Evolutionary conservation across 345 rosid species (phyloP).

Genomic region (rapeseed (Brassica napus)): DNA sequence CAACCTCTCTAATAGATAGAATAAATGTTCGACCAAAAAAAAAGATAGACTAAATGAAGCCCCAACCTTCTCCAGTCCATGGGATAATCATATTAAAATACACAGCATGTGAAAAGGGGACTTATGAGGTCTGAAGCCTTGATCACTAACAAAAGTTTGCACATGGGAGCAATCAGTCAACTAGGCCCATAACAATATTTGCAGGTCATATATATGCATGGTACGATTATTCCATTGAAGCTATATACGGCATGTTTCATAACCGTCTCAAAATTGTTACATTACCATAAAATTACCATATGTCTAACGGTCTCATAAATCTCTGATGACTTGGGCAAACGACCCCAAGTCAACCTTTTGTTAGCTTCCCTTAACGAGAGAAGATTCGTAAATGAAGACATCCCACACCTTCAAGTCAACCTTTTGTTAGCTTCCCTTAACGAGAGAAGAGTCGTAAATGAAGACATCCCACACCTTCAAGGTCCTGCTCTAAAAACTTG

Average conservation of each 20-base stretch:
- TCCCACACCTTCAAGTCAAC: neutral
- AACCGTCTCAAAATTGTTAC: neutral
- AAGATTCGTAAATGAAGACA: conserved; percentile 3
- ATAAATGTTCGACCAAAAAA: no score
- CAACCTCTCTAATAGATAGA: neutral
- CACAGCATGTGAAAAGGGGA: neutral
- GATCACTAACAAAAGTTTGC: conserved; percentile 1
- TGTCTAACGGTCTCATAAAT: neutral
- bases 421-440: neutral
- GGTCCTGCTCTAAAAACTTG: neutral
- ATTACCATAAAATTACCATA: neutral
- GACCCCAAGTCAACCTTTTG: neutral
- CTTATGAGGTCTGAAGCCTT: conserved; percentile 7
- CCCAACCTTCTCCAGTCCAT: neutral
- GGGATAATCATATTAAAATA: neutral
- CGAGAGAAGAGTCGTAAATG: neutral
- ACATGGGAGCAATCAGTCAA: conserved; percentile 22
- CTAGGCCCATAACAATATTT: neutral
- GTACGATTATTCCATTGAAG: conserved; percentile 1
- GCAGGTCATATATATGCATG: conserved; percentile 5
- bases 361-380: neutral
- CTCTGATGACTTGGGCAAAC: neutral
- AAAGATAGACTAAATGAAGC: neutral
- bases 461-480: neutral
- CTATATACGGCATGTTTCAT: neutral